Conservation (phyloP, 1,139 yeast species). For the Protomyces inouyei region DNA sequence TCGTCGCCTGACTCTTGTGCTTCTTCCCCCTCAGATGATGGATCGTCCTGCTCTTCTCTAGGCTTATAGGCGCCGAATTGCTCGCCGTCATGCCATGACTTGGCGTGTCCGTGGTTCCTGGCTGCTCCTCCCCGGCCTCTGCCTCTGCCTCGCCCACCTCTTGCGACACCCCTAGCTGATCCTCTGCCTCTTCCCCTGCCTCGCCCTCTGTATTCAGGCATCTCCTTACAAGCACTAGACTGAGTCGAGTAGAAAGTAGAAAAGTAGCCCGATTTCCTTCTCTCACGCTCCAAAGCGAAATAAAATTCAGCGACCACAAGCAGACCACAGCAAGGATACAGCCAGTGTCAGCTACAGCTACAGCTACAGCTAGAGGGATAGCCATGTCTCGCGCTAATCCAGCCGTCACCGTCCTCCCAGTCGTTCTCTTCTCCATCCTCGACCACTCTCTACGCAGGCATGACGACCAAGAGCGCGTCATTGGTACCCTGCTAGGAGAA, state of each 20-base stretch:
- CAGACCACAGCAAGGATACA: neutral
- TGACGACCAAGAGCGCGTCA: constrained; percentile 54
- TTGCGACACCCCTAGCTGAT: neutral
- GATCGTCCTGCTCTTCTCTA: constrained; percentile 33
- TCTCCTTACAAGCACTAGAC: neutral
- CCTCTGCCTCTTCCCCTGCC: neutral
- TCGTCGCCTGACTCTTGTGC: constrained; percentile 35
- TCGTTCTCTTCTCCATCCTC: constrained; percentile 57
- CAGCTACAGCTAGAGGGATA: neutral
- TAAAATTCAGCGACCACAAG: neutral
- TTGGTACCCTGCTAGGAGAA: constrained; percentile 77
- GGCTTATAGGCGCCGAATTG: constrained; percentile 30
- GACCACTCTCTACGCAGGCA: constrained; percentile 52
- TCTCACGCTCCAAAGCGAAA: neutral
- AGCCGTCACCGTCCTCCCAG: constrained; percentile 34
- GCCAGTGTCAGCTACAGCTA: neutral
- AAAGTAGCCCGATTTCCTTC: neutral
- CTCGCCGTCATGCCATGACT: constrained; percentile 15
- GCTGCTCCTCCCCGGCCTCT: constrained; percentile 50
- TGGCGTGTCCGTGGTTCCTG: constrained; percentile 30
- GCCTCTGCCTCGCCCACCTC: constrained; percentile 50
- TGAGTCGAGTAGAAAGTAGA: neutral
- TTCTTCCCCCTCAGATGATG: constrained; percentile 33
- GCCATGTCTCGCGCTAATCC: constrained; percentile 21
- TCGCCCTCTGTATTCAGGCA: neutral